Base-by-base conservation (phyloP, 306 rosid genomes). In the Hippophae rhamnoides region DNA sequence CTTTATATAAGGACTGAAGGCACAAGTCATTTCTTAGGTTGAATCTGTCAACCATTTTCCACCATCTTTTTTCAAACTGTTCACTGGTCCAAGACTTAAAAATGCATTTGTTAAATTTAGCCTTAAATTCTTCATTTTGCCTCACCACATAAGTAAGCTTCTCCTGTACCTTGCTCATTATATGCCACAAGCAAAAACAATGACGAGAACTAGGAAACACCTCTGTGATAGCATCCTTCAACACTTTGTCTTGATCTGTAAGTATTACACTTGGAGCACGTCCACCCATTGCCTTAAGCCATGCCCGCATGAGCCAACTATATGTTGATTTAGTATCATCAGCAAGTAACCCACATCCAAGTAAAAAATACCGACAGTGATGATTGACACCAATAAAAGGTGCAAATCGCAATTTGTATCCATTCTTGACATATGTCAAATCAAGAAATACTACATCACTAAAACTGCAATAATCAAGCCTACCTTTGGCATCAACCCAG, bases 111-210 rank as follows among this genome's bases (percentile, higher is more conserved):
- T 68, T 63, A 11, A 79, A 79, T 50, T 61, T 69, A 4, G 13
- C 11, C 78, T 72, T 69, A 66, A 75, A 75, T 9, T 71, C 56
- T 10, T 72, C 81, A 9, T 72, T 68, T 57, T 67, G 75, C 67
- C 61, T 75, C 2, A 60, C 69, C 53, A 69, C 75, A 45, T 57
- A 51, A 47, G 75, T 47, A 12, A 79, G 78, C 73, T 72, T 76
- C 64, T 72, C 78, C 6, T 72, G 76, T 49, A 79, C 75, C 75
- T 79, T 69, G 61, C 69, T 18, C 47, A 75, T 66, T 49, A 79
- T 74, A 55, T 80, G 76, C 85, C 85, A 76, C 63, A 80, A 66
- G 67, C 78, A 76, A 52, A 65, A 76, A 68, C 79, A 76, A 63
- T 80, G 85, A 23, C 64, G 78, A 43, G 79, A 47, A 57, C 58